phyloP scores from a whole-genome alignment of 352 stramenopile genomes.

The Pythium rhizo-oryzae region DNA sequence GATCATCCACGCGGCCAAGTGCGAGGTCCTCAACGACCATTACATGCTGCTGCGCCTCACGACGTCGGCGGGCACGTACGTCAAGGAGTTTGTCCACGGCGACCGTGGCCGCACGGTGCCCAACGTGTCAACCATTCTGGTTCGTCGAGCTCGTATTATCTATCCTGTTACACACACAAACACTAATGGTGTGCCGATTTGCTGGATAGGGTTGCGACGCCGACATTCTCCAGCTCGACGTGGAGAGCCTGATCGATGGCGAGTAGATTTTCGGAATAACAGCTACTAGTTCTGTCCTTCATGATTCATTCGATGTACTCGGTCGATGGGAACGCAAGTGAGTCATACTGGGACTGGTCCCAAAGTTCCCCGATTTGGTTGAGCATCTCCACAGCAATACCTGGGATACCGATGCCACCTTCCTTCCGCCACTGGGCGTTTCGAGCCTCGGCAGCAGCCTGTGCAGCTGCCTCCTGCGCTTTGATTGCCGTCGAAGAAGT shows the following conservation, averaged over 20 bases:
- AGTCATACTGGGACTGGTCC: constrained; percentile 83
- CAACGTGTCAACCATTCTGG: constrained; percentile 92
- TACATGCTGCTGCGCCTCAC: constrained; percentile 96
- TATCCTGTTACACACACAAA: not conserved
- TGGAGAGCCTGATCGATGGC: constrained; percentile 86
- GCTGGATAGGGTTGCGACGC: constrained; percentile 73
- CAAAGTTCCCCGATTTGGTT: constrained; percentile 77
- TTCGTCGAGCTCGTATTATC: constrained; percentile 27
- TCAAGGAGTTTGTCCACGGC: constrained; percentile 99
- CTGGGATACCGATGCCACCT: constrained; percentile 14
- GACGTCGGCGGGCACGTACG: constrained; percentile 97
- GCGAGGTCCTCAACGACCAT: constrained; percentile 94
- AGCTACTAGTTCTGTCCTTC: not conserved
- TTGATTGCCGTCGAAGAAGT: constrained; percentile 49
- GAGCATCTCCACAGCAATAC: constrained; percentile 47
- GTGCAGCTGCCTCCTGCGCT: constrained; percentile 34
- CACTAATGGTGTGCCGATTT: not conserved
- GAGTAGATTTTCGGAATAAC: constrained; percentile 18
- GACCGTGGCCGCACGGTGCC: constrained; percentile 97
- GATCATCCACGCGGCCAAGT: constrained; percentile 87
- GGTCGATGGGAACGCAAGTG: constrained; percentile 58
- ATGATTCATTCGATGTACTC: not conserved
- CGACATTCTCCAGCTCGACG: constrained; percentile 98
- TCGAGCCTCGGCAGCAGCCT: not conserved
- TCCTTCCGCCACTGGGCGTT: constrained; percentile 9